Conservation (phyloP, 2,329 filamentous ascomycete species). For the Neofusicoccum kwambonambiense region DNA sequence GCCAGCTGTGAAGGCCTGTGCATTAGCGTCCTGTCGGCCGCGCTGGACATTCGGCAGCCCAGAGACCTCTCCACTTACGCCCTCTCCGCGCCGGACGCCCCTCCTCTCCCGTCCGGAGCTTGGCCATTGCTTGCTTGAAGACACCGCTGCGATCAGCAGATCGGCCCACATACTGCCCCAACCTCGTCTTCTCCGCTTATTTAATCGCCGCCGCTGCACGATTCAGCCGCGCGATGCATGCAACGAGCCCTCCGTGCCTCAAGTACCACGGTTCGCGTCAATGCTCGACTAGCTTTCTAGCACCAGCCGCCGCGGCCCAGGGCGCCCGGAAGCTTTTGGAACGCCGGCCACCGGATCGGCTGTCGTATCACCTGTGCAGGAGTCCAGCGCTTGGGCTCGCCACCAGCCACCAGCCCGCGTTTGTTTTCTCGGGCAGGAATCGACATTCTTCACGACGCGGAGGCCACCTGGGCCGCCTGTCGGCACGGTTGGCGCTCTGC, state of each 20-base stretch:
- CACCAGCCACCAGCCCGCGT: constrained; percentile 1
- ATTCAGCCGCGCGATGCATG: background rate
- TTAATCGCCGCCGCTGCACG: background rate
- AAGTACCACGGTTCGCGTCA: background rate
- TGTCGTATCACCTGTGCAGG: background rate
- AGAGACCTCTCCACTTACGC: background rate
- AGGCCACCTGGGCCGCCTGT: background rate
- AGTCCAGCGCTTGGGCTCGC: background rate
- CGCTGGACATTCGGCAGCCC: background rate
- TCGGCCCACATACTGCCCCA: background rate
- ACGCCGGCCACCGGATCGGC: background rate
- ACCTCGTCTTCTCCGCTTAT: no score
- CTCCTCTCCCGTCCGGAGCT: background rate
- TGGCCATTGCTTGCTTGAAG: background rate
- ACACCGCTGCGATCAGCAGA: background rate
- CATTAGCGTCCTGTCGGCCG: background rate
- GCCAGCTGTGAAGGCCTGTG: constrained; percentile 4
- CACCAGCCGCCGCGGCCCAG: background rate
- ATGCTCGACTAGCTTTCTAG: background rate
- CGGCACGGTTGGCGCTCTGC: background rate
- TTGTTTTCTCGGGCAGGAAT: constrained; percentile 6
- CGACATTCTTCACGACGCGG: background rate
- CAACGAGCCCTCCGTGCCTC: background rate
- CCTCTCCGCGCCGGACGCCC: no score
- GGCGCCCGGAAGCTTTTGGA: background rate